These are phyloP conservation scores for Blastomyces silverae DNA, from an alignment of 2,329 filamentous ascomycete genomes.

Conservation along the genomic window DNA sequence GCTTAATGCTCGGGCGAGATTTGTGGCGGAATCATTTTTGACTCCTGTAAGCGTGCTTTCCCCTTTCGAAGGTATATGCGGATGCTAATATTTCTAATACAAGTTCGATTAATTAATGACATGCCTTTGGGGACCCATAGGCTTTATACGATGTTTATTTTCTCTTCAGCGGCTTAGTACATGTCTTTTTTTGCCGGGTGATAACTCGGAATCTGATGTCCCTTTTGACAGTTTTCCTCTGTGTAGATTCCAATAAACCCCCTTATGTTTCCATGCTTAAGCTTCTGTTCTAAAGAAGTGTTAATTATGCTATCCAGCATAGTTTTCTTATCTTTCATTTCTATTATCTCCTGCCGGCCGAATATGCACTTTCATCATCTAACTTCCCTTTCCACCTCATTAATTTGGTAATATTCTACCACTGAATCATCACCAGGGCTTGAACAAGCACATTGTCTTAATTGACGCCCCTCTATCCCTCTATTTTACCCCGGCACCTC, in stretches of 20 bases:
- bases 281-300: conserved; percentile 3
- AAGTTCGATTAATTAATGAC: conserved; percentile 32
- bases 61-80: not conserved
- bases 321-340: not conserved
- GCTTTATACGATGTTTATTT: conserved; percentile 7
- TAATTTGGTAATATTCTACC: not conserved
- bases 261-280: not conserved
- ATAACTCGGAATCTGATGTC: conserved; percentile 8
- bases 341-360: not conserved
- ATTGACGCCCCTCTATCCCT: not conserved
- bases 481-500: too few species aligned
- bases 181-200: conserved; percentile 7
- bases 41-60: conserved; percentile 61
- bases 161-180: conserved; percentile 2
- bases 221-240: not conserved
- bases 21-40: conserved; percentile 96
- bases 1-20: conserved; percentile 94
- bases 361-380: not conserved
- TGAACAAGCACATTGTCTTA: not conserved
- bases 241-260: conserved; percentile 8
- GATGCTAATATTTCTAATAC: conserved; percentile 16
- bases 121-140: not conserved
- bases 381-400: not conserved
- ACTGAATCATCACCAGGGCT: not conserved
- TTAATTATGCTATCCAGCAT: conserved; percentile 5